Conservation (phyloP, 1,139 yeast genomes). For the Yamadazyma songkhlaensis region DNA sequence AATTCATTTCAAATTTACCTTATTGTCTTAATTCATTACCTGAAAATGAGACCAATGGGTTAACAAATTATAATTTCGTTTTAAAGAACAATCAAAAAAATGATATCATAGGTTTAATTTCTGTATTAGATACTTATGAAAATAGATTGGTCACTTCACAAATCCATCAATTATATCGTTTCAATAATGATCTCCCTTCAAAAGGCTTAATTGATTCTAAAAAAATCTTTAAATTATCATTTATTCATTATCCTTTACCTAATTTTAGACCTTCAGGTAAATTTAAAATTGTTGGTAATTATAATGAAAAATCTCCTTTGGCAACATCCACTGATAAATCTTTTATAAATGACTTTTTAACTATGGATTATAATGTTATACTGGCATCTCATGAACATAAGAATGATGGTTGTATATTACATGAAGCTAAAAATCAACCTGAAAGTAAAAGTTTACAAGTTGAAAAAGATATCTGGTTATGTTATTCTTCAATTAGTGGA, state of each 20-base stretch:
- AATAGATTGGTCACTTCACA: slow-evolving; percentile 31
- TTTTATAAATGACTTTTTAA: slow-evolving; percentile 34
- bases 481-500: slow-evolving; percentile 41
- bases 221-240: slow-evolving; percentile 31
- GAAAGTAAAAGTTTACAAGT: background rate
- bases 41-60: slow-evolving; percentile 23
- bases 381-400: slow-evolving; percentile 57
- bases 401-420: slow-evolving; percentile 49
- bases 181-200: slow-evolving; percentile 12
- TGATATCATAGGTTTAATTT: slow-evolving; percentile 23
- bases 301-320: slow-evolving; percentile 44
- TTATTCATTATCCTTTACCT: slow-evolving; percentile 51
- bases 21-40: slow-evolving; percentile 31
- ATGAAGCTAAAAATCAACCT: slow-evolving; percentile 11
- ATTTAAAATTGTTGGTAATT: slow-evolving; percentile 48
- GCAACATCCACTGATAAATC: slow-evolving; percentile 31
- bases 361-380: slow-evolving; percentile 40
- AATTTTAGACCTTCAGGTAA: slow-evolving; percentile 49
- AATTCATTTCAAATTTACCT: slow-evolving; percentile 32
- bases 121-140: slow-evolving; percentile 34
- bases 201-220: background rate
- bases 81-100: slow-evolving; percentile 14
- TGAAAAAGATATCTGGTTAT: slow-evolving; percentile 30
- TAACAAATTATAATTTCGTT: slow-evolving; percentile 35
- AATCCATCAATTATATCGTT: slow-evolving; percentile 25